Base-by-base conservation (phyloP, 2,329 filamentous ascomycete species). In the Drechmeria coniospora region DNA sequence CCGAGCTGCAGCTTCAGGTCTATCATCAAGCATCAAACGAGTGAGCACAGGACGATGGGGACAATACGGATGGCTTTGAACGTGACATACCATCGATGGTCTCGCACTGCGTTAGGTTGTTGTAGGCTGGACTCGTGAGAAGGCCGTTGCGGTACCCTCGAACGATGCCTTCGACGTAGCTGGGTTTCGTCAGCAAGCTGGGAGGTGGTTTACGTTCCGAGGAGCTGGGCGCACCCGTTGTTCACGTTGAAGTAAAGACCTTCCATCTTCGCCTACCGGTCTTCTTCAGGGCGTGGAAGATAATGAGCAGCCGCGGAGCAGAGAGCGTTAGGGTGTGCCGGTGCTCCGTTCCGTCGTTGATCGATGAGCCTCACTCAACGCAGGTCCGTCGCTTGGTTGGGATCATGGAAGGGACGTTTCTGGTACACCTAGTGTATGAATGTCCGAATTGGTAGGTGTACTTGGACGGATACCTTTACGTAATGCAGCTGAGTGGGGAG, bases 1-100 rank as follows among this genome's bases (percentile, higher is more conserved):
- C 82, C 84, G 23, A 98, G 83, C 59, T 98, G 90, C 32, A 95
- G 77, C 64, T 95, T 98, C 40, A 98, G 75, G 63, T 98, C 90
- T 95, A 13, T 13, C 9, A 7, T n/a, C 9, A 21, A 11, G 9
- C 10, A n/a, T 21, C 20, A 21, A 11, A 4, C 20, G 5, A 6
- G n/a, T n/a, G n/a, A n/a, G n/a, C n/a, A n/a, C n/a, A n/a, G n/a
- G n/a, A n/a, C n/a, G n/a, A n/a, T n/a, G n/a, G n/a, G n/a, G n/a
- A n/a, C n/a, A n/a, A n/a, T n/a, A n/a, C n/a, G n/a, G n/a, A n/a
- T n/a, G n/a, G n/a, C n/a, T n/a, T n/a, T 21, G 9, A 11, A 11
- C 9, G 9, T 21, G 25, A 16, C 22, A 28, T 31, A 90, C 87
- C 87, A 59, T 95, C 87, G 45, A 95, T 87, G 27, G 75, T 93